Evolutionary conservation across 495 filamentous ascomycete species (phyloP).

Genomic region (Penicillium ochrochloron): DNA sequence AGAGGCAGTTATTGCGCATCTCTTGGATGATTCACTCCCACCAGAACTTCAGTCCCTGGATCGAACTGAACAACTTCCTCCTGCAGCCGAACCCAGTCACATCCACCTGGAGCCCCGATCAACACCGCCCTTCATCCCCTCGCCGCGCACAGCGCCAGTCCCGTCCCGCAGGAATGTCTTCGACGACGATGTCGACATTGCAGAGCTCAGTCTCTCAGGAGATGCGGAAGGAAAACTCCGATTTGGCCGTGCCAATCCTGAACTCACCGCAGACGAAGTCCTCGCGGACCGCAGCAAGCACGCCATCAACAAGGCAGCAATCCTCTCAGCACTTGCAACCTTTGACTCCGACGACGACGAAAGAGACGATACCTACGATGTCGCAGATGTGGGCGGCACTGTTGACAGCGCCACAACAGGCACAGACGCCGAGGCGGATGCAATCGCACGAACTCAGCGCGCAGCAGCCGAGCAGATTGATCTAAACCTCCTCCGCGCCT

Average conservation of each 20-base stretch:
- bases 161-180: constrained; percentile 66
- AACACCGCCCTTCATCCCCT: constrained; percentile 40
- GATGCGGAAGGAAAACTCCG: constrained; percentile 64
- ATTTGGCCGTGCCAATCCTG: constrained; percentile 71
- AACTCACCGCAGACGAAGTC: constrained; percentile 66
- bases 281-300: constrained; percentile 57
- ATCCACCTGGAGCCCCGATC: constrained; percentile 38
- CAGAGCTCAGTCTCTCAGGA: constrained; percentile 60
- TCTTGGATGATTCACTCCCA: constrained; percentile 83
- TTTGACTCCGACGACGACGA: constrained; percentile 97
- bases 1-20: constrained; percentile 78
- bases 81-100: constrained; percentile 22
- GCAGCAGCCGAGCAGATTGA: constrained; percentile 44
- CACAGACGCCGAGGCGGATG: constrained; percentile 45
- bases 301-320: constrained; percentile 78
- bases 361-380: constrained; percentile 95
- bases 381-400: constrained; percentile 85
- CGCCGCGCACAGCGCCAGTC: constrained; percentile 30
- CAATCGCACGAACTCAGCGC: constrained; percentile 38
- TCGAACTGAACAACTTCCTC: constrained; percentile 46
- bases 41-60: constrained; percentile 47
- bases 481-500: constrained; percentile 66
- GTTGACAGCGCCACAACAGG: constrained; percentile 62
- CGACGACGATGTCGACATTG: constrained; percentile 77
- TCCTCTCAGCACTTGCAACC: constrained; percentile 85